Conservation (phyloP, 768 basidiomycete species). For the Daedaleopsis sinensis region DNA sequence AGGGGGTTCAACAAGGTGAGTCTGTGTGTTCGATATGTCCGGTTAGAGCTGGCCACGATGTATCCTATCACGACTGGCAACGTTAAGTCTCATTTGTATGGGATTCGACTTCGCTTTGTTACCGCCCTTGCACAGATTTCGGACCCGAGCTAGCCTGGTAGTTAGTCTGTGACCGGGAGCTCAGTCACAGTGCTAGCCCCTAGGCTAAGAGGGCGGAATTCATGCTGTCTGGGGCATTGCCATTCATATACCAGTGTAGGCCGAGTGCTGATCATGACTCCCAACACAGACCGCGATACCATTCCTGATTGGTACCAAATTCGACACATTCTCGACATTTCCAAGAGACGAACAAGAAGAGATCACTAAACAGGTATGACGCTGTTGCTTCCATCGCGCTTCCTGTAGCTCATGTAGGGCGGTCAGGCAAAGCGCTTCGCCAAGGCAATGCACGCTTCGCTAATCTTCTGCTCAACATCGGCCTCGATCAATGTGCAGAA, state of each 20-base stretch:
- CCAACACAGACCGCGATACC: slow-evolving; percentile 88
- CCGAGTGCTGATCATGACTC: not conserved
- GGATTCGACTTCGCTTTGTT: no score
- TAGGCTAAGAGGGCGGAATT: no score
- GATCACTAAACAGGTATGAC: slow-evolving; percentile 90
- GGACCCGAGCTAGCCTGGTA: no score
- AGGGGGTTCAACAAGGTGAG: slow-evolving; percentile 97
- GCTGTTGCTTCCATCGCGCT: not conserved
- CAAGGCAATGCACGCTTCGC: slow-evolving; percentile 98
- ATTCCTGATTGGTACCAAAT: slow-evolving; percentile 98
- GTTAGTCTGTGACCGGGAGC: no score
- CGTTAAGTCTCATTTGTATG: no score
- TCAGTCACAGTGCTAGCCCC: no score
- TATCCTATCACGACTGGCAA: no score
- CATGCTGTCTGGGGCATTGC: no score
- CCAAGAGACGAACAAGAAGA: slow-evolving; percentile 98
- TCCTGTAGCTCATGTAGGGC: not conserved
- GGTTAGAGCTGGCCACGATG: not conserved
- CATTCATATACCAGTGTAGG: no score
- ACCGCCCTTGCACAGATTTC: no score
- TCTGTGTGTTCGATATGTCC: not conserved
- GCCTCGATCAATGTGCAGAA: slow-evolving; percentile 99
- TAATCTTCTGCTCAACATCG: slow-evolving; percentile 98
- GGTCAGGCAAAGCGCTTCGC: slow-evolving; percentile 94
- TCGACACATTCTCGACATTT: slow-evolving; percentile 95